Conservation (phyloP, 768 basidiomycete genomes). For the Asterophora parasitica region DNA sequence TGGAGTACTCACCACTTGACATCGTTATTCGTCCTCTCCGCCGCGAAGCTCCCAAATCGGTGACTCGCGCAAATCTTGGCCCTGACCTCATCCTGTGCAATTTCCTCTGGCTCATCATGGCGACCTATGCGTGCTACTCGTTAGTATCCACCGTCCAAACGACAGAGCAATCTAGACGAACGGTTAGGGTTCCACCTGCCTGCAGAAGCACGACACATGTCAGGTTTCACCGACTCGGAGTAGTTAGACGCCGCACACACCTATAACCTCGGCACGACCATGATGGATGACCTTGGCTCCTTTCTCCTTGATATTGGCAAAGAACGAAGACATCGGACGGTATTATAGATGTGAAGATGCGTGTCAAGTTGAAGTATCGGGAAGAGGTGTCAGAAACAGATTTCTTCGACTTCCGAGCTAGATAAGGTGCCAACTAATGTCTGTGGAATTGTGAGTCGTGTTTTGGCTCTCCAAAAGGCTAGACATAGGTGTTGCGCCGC, state of each 20-base stretch:
- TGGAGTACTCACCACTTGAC: constrained; percentile 84
- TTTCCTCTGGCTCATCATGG: constrained; percentile 76
- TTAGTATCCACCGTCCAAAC: background rate
- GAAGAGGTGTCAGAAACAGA: no score
- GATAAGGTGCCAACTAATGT: no score
- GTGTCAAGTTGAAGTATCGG: no score
- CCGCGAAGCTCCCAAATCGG: constrained; percentile 84
- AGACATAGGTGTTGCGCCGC: no score
- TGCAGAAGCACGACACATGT: constrained; percentile 13
- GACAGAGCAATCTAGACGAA: constrained; percentile 16
- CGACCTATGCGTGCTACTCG: constrained; percentile 35
- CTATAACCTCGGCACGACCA: constrained; percentile 36
- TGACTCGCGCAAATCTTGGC: constrained; percentile 73
- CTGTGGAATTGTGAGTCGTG: no score
- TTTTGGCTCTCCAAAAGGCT: no score
- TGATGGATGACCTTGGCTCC: constrained; percentile 34
- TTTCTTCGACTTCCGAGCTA: no score
- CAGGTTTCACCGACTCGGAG: background rate
- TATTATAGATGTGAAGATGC: background rate
- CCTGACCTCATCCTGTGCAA: no score
- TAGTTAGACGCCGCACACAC: constrained; percentile 11
- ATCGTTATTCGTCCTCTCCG: constrained; percentile 58
- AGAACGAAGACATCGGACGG: constrained; percentile 23
- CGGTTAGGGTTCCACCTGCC: constrained; percentile 44
- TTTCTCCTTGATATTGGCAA: constrained; percentile 19